Base-by-base conservation (phyloP, 1,284 basidiomycete genomes). In the Rhodotorula mucilaginosa region DNA sequence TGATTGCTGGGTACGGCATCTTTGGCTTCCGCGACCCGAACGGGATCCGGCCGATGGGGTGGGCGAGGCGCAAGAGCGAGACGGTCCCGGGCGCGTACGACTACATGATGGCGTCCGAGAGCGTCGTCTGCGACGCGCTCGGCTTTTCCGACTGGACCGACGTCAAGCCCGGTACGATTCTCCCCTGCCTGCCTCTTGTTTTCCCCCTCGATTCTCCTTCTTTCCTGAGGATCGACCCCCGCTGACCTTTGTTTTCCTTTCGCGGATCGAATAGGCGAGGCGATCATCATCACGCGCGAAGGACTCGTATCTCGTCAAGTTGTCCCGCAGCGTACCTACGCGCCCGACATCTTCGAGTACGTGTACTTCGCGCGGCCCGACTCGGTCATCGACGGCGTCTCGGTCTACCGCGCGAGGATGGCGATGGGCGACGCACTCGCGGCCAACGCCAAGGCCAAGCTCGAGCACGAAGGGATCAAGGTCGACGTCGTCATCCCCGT, bases 21-120 rank as follows among this genome's bases (percentile, higher is more conserved):
- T 95, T 99, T 79, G 97, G 92, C 0, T 99, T 99, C 85, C 87
- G 97, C 74, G 97, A 99, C 82, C 97, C 96, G n/a, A 97, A 98
- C 81, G 96, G 96, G 68, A 98, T 99, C 77, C 87, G 96, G 51
- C 97, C 96, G 1, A 84, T 94, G 34, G 94, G 94, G 4, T 87
- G 93, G 84, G 77, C 73, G 65, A 75, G 74, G 54, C 76, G 82
- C 48, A 76, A 74, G 69, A 73, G 74, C 58, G 71, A 73, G 56
- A 71, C 71, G 62, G 61, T 74, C 46, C 54, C 61, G 70, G 69
- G 75, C 65, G 80, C 78, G 51, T 78, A 76, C 64, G 97, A 99
- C 81, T 97, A 95, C 84, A 83, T 97, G 65, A 91, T 97, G 77
- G 88, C 97, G 16, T 94, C 91, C 79, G 97, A 99, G 84, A 96